Conservation (phyloP, 2,329 filamentous ascomycete genomes). For the Fusarium annulatum region DNA sequence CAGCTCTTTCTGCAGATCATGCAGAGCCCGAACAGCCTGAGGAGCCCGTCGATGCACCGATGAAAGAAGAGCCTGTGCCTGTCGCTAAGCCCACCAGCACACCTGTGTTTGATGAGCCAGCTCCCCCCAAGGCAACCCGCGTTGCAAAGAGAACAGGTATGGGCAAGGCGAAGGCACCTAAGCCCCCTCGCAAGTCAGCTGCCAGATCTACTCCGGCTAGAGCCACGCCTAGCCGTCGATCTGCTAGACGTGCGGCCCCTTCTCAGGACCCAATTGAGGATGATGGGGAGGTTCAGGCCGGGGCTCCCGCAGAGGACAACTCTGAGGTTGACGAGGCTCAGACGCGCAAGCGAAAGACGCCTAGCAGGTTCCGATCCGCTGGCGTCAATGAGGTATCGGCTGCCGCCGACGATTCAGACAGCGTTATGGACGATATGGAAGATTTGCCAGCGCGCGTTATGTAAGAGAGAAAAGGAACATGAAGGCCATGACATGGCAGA, state of each 20-base stretch:
- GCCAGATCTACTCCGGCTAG: slow-evolving; percentile 43
- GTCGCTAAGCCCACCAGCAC: slow-evolving; percentile 20
- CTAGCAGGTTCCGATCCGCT: slow-evolving; percentile 45
- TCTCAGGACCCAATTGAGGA: slow-evolving; percentile 50
- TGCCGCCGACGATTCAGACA: slow-evolving; percentile 45
- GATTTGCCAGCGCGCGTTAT: slow-evolving; percentile 53
- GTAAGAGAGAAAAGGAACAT: slow-evolving; percentile 1
- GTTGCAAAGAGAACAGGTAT: slow-evolving; percentile 41
- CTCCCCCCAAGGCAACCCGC: slow-evolving; percentile 42
- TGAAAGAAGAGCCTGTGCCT: slow-evolving; percentile 13
- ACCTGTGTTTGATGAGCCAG: slow-evolving; percentile 34
- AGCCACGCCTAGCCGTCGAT: slow-evolving; percentile 36
- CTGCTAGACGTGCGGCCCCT: slow-evolving; percentile 39
- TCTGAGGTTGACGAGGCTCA: slow-evolving; percentile 45
- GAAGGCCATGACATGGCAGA: not conserved
- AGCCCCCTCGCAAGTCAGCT: slow-evolving; percentile 31
- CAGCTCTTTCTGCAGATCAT: slow-evolving; percentile 32
- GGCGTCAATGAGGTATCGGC: slow-evolving; percentile 14
- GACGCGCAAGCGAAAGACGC: slow-evolving; percentile 44
- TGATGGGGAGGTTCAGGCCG: slow-evolving; percentile 24
- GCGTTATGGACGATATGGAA: slow-evolving; percentile 58
- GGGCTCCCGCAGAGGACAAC: slow-evolving; percentile 30
- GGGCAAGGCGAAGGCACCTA: slow-evolving; percentile 34
- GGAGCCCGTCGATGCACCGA: not conserved
- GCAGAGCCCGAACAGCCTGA: slow-evolving; percentile 3